A percentile compares a stretch with the other conserved stretches of the same genome.
These are phyloP conservation scores for Aspergillus sp. DNA, from an alignment of 2,329 filamentous ascomycete genomes.

Conservation along the genomic window DNA sequence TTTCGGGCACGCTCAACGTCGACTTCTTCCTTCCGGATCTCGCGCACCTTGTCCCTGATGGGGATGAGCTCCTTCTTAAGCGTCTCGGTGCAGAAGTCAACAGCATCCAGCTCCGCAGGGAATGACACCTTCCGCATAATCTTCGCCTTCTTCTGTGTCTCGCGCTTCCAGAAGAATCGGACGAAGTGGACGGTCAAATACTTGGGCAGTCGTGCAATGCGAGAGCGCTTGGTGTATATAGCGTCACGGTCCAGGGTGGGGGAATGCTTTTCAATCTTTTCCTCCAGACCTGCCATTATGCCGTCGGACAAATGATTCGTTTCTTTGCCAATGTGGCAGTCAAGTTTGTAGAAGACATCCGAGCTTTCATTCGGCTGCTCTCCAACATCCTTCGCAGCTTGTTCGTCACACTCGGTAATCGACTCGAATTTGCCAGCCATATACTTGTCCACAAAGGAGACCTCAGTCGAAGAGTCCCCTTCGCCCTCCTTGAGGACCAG, in stretches of 20 bases:
- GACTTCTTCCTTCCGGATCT: constrained; percentile 91
- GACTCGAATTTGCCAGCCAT: constrained; percentile 81
- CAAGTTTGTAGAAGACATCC: constrained; percentile 85
- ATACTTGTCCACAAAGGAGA: constrained; percentile 85
- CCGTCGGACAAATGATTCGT: constrained; percentile 92
- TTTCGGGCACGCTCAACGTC: constrained; percentile 91
- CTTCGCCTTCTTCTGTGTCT: constrained; percentile 97
- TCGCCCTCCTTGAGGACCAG: constrained; percentile 62
- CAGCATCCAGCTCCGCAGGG: constrained; percentile 84
- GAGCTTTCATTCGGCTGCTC: constrained; percentile 67
- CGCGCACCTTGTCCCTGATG: constrained; percentile 93
- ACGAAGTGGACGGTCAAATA: constrained; percentile 97
- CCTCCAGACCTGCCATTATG: constrained; percentile 74
- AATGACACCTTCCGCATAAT: constrained; percentile 99
- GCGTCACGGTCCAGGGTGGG: constrained; percentile 74
- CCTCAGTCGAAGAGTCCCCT: constrained; percentile 47
- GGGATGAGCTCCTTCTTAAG: constrained; percentile 80
- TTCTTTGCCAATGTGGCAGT: constrained; percentile 86
- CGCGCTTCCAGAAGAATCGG: constrained; percentile 95
- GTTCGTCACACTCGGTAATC: constrained; percentile 78
- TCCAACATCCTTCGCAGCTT: constrained; percentile 69
- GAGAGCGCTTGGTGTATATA: constrained; percentile 85
- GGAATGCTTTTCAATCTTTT: constrained; percentile 89
- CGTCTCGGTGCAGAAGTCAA: constrained; percentile 94
- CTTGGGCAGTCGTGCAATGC: constrained; percentile 85